phyloP scores from a whole-genome alignment of 306 rosid genomes.

The Glycine latifolia region DNA sequence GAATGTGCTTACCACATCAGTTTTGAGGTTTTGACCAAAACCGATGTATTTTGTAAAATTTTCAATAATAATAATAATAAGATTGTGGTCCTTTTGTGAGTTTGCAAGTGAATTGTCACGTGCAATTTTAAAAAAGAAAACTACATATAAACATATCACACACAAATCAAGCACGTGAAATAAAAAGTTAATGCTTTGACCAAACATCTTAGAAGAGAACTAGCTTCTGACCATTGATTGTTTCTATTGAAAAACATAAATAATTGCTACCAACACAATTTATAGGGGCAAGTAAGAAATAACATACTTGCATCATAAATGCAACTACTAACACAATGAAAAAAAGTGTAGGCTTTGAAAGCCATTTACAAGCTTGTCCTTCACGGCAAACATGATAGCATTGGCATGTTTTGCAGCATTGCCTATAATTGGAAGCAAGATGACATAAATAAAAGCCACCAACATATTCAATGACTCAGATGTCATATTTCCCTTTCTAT shows the following conservation, averaged over 20 bases:
- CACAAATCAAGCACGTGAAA: background rate
- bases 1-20: no score
- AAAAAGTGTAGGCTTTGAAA: slow-evolving; percentile 50
- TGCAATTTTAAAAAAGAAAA: background rate
- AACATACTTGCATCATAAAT: slow-evolving; percentile 89
- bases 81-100: no score
- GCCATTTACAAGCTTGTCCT: slow-evolving; percentile 90
- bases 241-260: background rate
- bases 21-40: no score
- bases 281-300: background rate
- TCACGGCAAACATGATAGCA: slow-evolving; percentile 94
- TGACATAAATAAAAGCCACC: slow-evolving; percentile 87
- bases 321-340: slow-evolving; percentile 90
- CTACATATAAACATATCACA: background rate
- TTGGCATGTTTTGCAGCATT: slow-evolving; percentile 74
- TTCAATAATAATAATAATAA: no score
- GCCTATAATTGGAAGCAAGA: slow-evolving; percentile 87
- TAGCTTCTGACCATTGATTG: no score
- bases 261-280: slow-evolving; percentile 22
- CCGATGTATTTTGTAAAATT: no score
- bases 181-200: background rate
- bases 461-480: slow-evolving; percentile 79
- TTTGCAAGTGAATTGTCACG: no score
- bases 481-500: slow-evolving; percentile 19
- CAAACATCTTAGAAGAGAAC: background rate